These are phyloP conservation scores for Trichophyton rubrum DNA, from an alignment of 2,329 filamentous ascomycete species.

Conservation along the genomic window DNA sequence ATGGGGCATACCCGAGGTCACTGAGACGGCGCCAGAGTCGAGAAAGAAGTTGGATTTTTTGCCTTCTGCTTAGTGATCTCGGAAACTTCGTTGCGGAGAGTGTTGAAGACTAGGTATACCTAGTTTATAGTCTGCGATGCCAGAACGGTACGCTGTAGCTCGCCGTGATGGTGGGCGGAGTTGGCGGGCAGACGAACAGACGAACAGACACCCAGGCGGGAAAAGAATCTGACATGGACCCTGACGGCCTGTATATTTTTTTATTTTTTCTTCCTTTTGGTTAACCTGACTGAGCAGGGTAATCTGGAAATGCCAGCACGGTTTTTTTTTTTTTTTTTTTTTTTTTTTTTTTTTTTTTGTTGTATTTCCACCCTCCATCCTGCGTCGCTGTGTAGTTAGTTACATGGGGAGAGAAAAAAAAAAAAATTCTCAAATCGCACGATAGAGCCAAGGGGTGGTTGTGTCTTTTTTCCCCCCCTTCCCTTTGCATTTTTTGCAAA, in stretches of 20 bases:
- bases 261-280: neutral
- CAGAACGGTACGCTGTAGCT: neutral
- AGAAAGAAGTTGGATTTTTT: neutral
- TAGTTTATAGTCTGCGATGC: neutral
- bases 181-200: neutral
- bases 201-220: neutral
- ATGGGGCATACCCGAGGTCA: slow-evolving; percentile 1
- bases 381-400: neutral
- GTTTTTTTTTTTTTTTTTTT: neutral
- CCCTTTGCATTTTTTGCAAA: neutral
- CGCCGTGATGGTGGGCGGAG: neutral
- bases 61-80: neutral
- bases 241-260: neutral
- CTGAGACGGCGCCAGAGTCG: neutral
- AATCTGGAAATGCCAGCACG: neutral
- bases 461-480: neutral
- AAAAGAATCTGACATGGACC: neutral
- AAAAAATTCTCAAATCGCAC: slow-evolving; percentile 1
- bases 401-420: neutral
- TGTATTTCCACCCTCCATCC: neutral
- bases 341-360: neutral
- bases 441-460: neutral
- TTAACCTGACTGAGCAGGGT: neutral
- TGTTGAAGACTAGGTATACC: neutral
- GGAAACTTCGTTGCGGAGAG: neutral